Percentiles rank a stretch among this genome's conserved stretches.
These are phyloP conservation scores for Thalia dealbata DNA, from an alignment of 176 grass and related monocot species.

Conservation along the genomic window DNA sequence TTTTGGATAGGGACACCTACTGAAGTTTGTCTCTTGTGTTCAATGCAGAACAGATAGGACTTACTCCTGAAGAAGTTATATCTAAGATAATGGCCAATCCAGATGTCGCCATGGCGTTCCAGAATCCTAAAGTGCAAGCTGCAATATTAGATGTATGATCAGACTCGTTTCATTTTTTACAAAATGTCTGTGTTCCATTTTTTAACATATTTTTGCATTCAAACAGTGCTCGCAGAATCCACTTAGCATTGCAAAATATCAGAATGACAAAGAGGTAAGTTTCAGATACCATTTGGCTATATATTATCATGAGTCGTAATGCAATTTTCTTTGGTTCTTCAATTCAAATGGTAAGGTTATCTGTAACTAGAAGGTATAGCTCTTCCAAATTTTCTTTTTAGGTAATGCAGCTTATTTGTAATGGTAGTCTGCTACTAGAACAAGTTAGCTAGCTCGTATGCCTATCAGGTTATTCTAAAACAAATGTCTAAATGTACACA, in stretches of 20 bases:
- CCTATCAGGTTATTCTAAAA: not conserved
- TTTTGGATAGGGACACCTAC: not conserved
- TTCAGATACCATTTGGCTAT: not conserved
- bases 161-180: conserved; percentile 12
- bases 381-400: not conserved
- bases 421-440: not conserved
- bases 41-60: conserved; percentile 74
- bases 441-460: not conserved
- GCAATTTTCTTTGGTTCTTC: not conserved
- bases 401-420: conserved; percentile 5
- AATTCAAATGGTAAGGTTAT: not conserved
- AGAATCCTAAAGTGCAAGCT: conserved; percentile 97
- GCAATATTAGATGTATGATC: conserved; percentile 90
- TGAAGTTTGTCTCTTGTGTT: not conserved
- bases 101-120: conserved; percentile 85
- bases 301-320: not conserved
- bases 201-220: conserved; percentile 33
- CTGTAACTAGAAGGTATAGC: not conserved
- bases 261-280: conserved; percentile 90
- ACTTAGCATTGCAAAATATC: conserved; percentile 92
- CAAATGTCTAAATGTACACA: not conserved
- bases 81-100: conserved; percentile 97
- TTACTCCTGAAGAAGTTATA: conserved; percentile 92
- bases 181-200: conserved; percentile 12
- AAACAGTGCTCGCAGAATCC: conserved; percentile 94